phyloP scores from a whole-genome alignment of 441 rosid genomes.

The Pelargonium fulgidum region DNA sequence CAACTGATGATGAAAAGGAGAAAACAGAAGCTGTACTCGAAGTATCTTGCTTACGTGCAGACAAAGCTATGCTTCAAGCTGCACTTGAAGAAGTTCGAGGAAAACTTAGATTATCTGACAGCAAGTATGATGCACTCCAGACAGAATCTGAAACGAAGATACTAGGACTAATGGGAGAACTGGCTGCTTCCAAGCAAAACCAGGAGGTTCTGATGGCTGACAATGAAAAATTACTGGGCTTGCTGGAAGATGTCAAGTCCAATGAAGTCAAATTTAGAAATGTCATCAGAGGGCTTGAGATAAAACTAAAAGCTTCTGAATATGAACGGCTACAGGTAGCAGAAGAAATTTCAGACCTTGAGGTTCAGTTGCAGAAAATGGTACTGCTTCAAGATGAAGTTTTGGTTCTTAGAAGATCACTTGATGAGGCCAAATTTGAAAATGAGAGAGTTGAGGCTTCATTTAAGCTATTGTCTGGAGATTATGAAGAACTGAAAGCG shows the following conservation, averaged over 20 bases:
- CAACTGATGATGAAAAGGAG: slow-evolving; percentile 31
- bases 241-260: slow-evolving; percentile 34
- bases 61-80: slow-evolving; percentile 32
- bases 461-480: slow-evolving; percentile 21
- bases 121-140: slow-evolving; percentile 22
- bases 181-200: slow-evolving; percentile 35
- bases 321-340: slow-evolving; percentile 38
- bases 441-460: slow-evolving; percentile 38
- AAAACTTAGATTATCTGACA: slow-evolving; percentile 35
- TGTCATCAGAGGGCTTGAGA: slow-evolving; percentile 36
- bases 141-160: slow-evolving; percentile 27
- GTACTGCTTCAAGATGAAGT: slow-evolving; percentile 34
- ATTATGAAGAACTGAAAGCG: slow-evolving; percentile 35
- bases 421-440: slow-evolving; percentile 24
- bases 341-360: slow-evolving; percentile 33
- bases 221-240: slow-evolving; percentile 28
- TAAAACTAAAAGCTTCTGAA: slow-evolving; percentile 47
- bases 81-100: slow-evolving; percentile 37
- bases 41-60: slow-evolving; percentile 35
- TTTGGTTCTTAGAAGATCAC: slow-evolving; percentile 27
- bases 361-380: slow-evolving; percentile 31
- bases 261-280: slow-evolving; percentile 41
- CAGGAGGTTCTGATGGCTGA: slow-evolving; percentile 33
- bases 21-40: slow-evolving; percentile 34
- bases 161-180: slow-evolving; percentile 31